Conservation (phyloP, 352 stramenopile genomes). For the Pythium aphanidermatum region DNA sequence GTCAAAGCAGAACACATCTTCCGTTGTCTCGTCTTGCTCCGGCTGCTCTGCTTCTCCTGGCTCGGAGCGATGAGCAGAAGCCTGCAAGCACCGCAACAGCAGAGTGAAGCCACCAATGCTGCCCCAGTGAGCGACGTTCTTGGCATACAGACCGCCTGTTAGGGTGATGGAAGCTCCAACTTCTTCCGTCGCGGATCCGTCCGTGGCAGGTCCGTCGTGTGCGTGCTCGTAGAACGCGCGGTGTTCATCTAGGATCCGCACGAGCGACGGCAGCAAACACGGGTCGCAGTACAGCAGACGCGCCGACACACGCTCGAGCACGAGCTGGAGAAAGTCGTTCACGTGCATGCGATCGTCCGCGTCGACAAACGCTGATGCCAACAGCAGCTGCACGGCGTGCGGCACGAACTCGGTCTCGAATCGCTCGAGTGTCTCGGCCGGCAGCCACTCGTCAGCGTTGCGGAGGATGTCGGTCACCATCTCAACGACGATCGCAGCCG, state of each 20-base stretch:
- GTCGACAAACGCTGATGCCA: constrained; percentile 17
- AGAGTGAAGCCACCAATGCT: constrained; percentile 45
- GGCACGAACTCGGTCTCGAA: constrained; percentile 50
- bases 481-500: not conserved
- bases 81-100: constrained; percentile 36
- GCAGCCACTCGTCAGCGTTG: constrained; percentile 13
- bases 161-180: too few species aligned
- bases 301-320: constrained; percentile 24
- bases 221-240: constrained; percentile 54
- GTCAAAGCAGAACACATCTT: constrained; percentile 38
- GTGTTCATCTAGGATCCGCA: constrained; percentile 52
- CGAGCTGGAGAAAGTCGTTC: constrained; percentile 46
- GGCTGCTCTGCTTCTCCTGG: not conserved
- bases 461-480: constrained; percentile 11
- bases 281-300: constrained; percentile 32
- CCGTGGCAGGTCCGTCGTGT: too few species aligned
- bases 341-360: too few species aligned
- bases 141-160: too few species aligned
- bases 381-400: constrained; percentile 47
- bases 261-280: constrained; percentile 35
- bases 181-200: too few species aligned
- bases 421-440: constrained; percentile 25
- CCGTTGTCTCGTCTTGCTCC: constrained; percentile 2
- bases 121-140: constrained; percentile 58
- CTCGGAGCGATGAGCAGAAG: constrained; percentile 1